phyloP scores from a whole-genome alignment of 2,329 filamentous ascomycete genomes.

The Clathrospora elynae region DNA sequence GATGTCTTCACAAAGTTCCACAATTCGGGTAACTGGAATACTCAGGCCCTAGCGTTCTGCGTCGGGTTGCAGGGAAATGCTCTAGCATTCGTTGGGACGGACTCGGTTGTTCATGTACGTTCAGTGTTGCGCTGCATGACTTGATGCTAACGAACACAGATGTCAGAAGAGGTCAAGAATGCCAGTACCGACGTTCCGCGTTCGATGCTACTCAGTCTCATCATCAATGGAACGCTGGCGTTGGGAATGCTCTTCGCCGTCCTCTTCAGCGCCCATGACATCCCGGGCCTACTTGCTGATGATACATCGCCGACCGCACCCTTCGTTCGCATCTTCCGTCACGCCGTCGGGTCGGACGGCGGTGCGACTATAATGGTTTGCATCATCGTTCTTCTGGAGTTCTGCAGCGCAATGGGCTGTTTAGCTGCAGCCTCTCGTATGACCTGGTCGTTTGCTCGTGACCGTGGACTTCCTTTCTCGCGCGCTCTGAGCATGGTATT shows the following conservation, averaged over 20 bases:
- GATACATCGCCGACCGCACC: constrained; percentile 36
- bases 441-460: constrained; percentile 53
- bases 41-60: constrained; percentile 52
- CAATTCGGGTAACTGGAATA: constrained; percentile 54
- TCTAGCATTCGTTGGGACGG: constrained; percentile 47
- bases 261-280: constrained; percentile 48
- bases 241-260: constrained; percentile 51
- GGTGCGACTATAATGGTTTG: constrained; percentile 57
- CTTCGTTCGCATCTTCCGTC: constrained; percentile 58
- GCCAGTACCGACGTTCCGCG: constrained; percentile 46
- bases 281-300: constrained; percentile 25
- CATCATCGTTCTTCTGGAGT: constrained; percentile 49
- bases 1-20: constrained; percentile 55
- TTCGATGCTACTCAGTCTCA: constrained; percentile 52
- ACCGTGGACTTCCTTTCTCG: constrained; percentile 50
- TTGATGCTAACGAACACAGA: constrained; percentile 27
- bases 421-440: constrained; percentile 51
- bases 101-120: constrained; percentile 47
- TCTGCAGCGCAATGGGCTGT: constrained; percentile 50
- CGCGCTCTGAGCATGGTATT: constrained; percentile 38
- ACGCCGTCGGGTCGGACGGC: constrained; percentile 36
- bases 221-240: constrained; percentile 51
- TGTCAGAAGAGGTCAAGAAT: constrained; percentile 49
- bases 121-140: no score
- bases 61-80: constrained; percentile 51